Conservation (phyloP, 495 filamentous ascomycete genomes). For the Aspergillus sclerotioniger region DNA sequence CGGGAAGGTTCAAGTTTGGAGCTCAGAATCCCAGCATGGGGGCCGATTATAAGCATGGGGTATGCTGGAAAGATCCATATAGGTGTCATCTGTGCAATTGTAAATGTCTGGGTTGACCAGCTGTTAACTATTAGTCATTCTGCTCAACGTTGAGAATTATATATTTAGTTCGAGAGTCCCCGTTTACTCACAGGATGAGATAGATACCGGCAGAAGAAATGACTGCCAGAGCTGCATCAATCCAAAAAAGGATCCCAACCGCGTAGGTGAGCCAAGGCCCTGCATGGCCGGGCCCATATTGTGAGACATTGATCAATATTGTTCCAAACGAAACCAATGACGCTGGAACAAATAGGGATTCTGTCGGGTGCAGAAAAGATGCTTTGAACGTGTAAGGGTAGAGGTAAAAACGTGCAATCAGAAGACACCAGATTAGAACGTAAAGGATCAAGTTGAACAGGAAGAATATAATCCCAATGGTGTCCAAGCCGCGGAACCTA, state of each 20-base stretch:
- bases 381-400: slow-evolving; percentile 69
- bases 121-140: slow-evolving; percentile 33
- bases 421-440: slow-evolving; percentile 62
- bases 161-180: background rate
- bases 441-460: slow-evolving; percentile 75
- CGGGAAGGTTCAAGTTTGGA: slow-evolving; percentile 40
- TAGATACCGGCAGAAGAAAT: slow-evolving; percentile 68
- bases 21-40: slow-evolving; percentile 68
- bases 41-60: slow-evolving; percentile 76
- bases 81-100: slow-evolving; percentile 84
- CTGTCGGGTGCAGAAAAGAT: slow-evolving; percentile 74
- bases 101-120: slow-evolving; percentile 73
- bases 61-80: slow-evolving; percentile 93
- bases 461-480: slow-evolving; percentile 72
- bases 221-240: slow-evolving; percentile 64
- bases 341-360: slow-evolving; percentile 76
- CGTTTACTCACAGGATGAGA: slow-evolving; percentile 56
- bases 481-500: slow-evolving; percentile 63
- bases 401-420: slow-evolving; percentile 66
- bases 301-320: slow-evolving; percentile 74
- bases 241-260: slow-evolving; percentile 70
- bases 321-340: slow-evolving; percentile 69
- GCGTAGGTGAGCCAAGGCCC: slow-evolving; percentile 66
- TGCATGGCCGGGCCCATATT: slow-evolving; percentile 68
- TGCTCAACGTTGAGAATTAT: background rate